A percentile compares a stretch with the other conserved stretches of the same genome.
These are phyloP conservation scores for Nicotiana tomentosiformis DNA, from an alignment of 257 asterid species.

Conservation along the genomic window DNA sequence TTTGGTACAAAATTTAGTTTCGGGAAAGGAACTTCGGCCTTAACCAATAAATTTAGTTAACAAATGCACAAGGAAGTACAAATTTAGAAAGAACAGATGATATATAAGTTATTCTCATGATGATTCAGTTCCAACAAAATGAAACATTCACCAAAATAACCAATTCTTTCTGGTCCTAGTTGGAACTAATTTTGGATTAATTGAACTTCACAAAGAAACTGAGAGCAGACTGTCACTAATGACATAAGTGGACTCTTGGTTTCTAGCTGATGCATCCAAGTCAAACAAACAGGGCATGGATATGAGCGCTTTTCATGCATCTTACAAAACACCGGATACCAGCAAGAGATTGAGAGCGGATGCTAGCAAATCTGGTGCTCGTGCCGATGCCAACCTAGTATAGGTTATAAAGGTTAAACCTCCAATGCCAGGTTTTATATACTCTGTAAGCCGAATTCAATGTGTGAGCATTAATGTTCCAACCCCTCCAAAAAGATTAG, in stretches of 20 bases:
- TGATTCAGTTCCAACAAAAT: conserved; percentile 4
- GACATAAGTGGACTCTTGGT: neutral
- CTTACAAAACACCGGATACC: neutral
- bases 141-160: neutral
- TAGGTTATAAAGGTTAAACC: neutral
- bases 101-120: neutral
- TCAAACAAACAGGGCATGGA: neutral
- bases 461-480: neutral
- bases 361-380: neutral
- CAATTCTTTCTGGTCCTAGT: neutral
- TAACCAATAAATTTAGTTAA: neutral
- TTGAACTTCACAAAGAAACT: neutral
- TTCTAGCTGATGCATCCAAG: neutral
- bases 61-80: conserved; percentile 1
- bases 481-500: neutral
- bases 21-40: neutral
- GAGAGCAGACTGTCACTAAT: neutral
- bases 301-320: neutral
- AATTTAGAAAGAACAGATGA: neutral
- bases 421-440: neutral
- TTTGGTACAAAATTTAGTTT: neutral
- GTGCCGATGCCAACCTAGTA: neutral
- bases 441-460: neutral
- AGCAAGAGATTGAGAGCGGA: neutral
- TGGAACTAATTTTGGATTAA: neutral